Conservation (phyloP, 2,329 filamentous ascomycete species). For the Sordariomycetes sp. region DNA sequence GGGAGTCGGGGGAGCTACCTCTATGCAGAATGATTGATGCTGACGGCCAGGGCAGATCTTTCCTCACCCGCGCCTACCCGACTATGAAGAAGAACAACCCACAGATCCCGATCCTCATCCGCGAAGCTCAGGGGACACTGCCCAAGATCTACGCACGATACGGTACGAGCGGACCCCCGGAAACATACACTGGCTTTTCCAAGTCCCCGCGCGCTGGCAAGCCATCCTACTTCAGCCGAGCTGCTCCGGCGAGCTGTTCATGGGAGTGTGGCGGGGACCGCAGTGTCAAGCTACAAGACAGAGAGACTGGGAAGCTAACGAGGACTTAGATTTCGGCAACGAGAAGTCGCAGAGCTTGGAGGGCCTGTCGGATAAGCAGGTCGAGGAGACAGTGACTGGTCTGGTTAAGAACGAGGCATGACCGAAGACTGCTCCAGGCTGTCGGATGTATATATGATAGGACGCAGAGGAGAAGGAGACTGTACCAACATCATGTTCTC, state of each 20-base stretch:
- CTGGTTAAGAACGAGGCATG: slow-evolving; percentile 33
- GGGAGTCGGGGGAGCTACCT: too few species aligned
- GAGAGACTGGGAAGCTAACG: slow-evolving; percentile 1
- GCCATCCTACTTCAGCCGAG: too few species aligned
- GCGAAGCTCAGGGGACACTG: slow-evolving; percentile 77
- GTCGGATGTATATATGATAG: neutral
- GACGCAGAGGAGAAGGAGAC: too few species aligned
- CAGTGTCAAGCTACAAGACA: too few species aligned
- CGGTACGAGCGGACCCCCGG: slow-evolving; percentile 41
- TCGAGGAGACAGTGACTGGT: slow-evolving; percentile 47
- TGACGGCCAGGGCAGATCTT: slow-evolving; percentile 38
- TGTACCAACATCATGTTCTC: too few species aligned
- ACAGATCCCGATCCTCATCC: slow-evolving; percentile 83
- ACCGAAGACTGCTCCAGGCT: slow-evolving; percentile 1
- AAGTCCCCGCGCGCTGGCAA: too few species aligned
- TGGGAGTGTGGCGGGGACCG: too few species aligned
- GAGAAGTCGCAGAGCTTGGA: slow-evolving; percentile 50
- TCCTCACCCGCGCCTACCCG: slow-evolving; percentile 85
- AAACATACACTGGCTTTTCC: too few species aligned
- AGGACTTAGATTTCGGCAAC: slow-evolving; percentile 38
- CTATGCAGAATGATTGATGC: too few species aligned
- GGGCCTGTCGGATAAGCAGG: slow-evolving; percentile 51
- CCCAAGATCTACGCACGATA: slow-evolving; percentile 90
- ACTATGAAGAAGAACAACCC: slow-evolving; percentile 99
- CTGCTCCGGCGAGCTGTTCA: too few species aligned